Evolutionary conservation across 805 yeast genomes (phyloP).

Genomic region (Blastobotrys terrestris): DNA sequence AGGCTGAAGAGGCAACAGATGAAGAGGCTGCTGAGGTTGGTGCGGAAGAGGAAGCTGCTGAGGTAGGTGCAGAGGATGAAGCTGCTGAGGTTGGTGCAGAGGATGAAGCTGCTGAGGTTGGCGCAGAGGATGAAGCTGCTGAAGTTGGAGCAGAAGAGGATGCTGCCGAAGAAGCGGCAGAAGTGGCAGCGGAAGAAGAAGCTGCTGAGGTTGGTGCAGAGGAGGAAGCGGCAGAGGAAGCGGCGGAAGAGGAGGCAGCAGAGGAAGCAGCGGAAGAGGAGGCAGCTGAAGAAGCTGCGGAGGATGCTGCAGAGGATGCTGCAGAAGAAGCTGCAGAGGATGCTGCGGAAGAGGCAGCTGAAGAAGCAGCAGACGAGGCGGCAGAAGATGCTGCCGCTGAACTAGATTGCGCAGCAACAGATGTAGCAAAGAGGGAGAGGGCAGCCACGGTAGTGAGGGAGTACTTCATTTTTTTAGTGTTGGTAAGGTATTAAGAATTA

Average conservation of each 20-base stretch:
- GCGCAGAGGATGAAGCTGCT: background rate
- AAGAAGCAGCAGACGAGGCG: background rate
- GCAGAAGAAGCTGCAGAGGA: background rate
- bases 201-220: background rate
- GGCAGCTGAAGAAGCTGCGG: background rate
- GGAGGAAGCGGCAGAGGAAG: background rate
- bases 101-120: background rate
- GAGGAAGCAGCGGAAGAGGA: background rate
- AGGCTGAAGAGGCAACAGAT: background rate
- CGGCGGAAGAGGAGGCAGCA: background rate
- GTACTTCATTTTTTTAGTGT: slow-evolving; percentile 1
- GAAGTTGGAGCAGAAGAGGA: background rate
- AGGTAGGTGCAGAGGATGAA: background rate
- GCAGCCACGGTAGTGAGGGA: slow-evolving; percentile 3
- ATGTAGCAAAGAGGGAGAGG: slow-evolving; percentile 4
- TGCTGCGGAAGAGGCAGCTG: background rate
- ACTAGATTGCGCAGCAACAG: background rate
- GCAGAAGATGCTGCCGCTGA: background rate
- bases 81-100: background rate
- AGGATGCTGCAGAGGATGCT: background rate
- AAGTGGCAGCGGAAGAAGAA: background rate
- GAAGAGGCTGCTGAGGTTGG: background rate
- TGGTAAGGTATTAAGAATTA: background rate
- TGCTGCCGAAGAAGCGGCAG: background rate
- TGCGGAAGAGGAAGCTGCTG: background rate